Conservation (phyloP, 768 basidiomycete genomes). For the Trametes sanguinea region DNA sequence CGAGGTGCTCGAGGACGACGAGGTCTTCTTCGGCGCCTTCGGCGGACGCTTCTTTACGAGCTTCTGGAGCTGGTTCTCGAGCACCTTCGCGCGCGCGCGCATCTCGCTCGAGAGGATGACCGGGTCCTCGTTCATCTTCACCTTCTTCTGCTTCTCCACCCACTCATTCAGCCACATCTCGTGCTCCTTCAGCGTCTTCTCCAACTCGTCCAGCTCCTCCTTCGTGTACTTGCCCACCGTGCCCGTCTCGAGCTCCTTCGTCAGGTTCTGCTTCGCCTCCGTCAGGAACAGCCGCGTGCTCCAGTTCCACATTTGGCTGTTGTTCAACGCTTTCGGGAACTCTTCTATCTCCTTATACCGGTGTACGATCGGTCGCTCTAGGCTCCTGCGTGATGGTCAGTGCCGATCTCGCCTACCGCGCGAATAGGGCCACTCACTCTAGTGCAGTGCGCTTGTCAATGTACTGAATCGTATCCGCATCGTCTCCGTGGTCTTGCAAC, state of each 20-base stretch:
- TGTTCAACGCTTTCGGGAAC: slow-evolving; percentile 82
- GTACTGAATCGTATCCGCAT: slow-evolving; percentile 75
- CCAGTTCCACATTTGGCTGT: slow-evolving; percentile 87
- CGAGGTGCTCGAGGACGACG: slow-evolving; percentile 30
- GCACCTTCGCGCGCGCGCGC: slow-evolving; percentile 75
- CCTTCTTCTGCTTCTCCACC: slow-evolving; percentile 79
- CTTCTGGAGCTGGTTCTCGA: slow-evolving; percentile 75
- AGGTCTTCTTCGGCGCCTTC: slow-evolving; percentile 51
- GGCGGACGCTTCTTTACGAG: slow-evolving; percentile 69
- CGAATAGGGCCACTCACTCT: slow-evolving; percentile 63
- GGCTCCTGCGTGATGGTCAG: slow-evolving; percentile 44
- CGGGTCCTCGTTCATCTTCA: slow-evolving; percentile 77
- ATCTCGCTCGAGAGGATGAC: slow-evolving; percentile 86
- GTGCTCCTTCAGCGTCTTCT: slow-evolving; percentile 74
- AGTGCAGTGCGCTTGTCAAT: slow-evolving; percentile 74
- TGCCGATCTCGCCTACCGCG: too few relatives aligned
- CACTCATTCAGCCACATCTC: slow-evolving; percentile 81
- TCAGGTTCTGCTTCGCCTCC: slow-evolving; percentile 76
- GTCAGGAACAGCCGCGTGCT: slow-evolving; percentile 82
- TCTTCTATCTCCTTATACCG: slow-evolving; percentile 89
- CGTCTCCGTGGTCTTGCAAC: slow-evolving; percentile 83
- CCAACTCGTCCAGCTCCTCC: slow-evolving; percentile 82
- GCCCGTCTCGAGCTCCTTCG: slow-evolving; percentile 58
- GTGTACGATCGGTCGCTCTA: slow-evolving; percentile 81
- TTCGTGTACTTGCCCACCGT: slow-evolving; percentile 79